Percentiles rank a stretch among this genome's conserved stretches.
phyloP scores from a whole-genome alignment of 352 stramenopile genomes.

The Halophytophthora polymorphica region DNA sequence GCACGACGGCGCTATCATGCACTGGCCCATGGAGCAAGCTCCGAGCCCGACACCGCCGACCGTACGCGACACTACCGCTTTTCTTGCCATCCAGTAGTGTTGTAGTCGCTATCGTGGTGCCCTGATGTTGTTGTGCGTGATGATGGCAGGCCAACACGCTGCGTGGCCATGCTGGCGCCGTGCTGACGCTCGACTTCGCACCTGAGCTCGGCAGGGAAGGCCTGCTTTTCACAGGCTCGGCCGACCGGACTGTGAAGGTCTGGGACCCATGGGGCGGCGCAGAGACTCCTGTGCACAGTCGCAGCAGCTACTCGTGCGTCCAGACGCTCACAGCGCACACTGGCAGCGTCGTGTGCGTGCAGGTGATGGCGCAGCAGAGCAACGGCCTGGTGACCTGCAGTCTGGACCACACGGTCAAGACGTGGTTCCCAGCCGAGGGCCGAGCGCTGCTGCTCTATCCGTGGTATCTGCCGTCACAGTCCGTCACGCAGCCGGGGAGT shows the following conservation, averaged over 20 bases:
- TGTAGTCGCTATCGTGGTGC: not conserved
- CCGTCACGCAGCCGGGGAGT: constrained; percentile 44
- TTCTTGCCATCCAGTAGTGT: not conserved
- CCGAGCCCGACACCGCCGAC: constrained; percentile 42
- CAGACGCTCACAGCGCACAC: constrained; percentile 62
- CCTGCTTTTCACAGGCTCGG: constrained; percentile 61
- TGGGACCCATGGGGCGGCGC: constrained; percentile 62
- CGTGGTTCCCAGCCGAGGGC: constrained; percentile 57
- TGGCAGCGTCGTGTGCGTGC: constrained; percentile 49
- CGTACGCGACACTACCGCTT: constrained; percentile 23
- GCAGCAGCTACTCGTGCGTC: constrained; percentile 33
- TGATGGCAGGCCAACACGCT: constrained; percentile 36
- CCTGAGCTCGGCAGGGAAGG: constrained; percentile 38
- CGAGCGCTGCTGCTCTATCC: constrained; percentile 64
- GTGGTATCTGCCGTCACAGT: constrained; percentile 61
- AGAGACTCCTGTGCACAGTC: constrained; percentile 35
- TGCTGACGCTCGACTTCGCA: constrained; percentile 49
- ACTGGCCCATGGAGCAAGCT: constrained; percentile 49
- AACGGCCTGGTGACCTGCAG: constrained; percentile 67
- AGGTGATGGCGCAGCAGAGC: constrained; percentile 40
- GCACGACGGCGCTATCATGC: constrained; percentile 59
- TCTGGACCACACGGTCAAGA: constrained; percentile 62
- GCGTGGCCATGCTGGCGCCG: constrained; percentile 47
- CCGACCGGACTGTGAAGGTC: constrained; percentile 65
- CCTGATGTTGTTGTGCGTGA: not conserved